Evolutionary conservation across 2,329 filamentous ascomycete species (phyloP), one percentile per base, ranked within the genome.

Genomic region (Fusarium sterilihyphosum): DNA sequence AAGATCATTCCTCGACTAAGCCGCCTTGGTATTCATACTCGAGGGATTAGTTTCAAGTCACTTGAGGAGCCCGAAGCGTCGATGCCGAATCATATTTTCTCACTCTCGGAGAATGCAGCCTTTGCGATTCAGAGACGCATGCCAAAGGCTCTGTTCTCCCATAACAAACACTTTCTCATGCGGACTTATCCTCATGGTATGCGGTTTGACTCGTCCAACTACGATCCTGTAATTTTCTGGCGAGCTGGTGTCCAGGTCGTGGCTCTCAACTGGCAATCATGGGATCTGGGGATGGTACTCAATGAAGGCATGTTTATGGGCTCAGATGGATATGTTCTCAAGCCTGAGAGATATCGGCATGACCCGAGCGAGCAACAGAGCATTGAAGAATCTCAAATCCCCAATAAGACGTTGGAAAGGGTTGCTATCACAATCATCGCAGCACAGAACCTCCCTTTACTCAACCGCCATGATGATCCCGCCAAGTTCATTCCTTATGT

Each of bases 301-400:
- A 98, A 98, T 79, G 93, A 97, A 77, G 96, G 93, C 79, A 98
- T 98, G 96, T 99, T 98, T 81, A 93, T 94, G 44, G 93, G 91
- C 8, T 92, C 93, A 49, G 85, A 89, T 40, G 95, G 95, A 35
- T 98, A 94, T 92, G 90, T 95, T 5, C 87, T 96, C 62, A 98
- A 98, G 82, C 95, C 95, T 0, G 80, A 87, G 18, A 92, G 92
- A 12, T 96, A 94, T 9, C 53, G 46, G 1, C 37, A 54, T 3
- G 1, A 11, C 1, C 6, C 8, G 5, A 18, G 11, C 9, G 10
- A 29, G 0, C 10, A 22, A 1, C 7, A n/a, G 3, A 18, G 24
- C 5, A 12, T 6, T 4, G 44, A 60, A 2, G 16, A 66, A 6
- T 26, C 24, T 8, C 26, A 18, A 0, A 57, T 69, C 3, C 43